phyloP scores from a whole-genome alignment of 2,329 filamentous ascomycete species.

The Aureobasidium pullulans region DNA sequence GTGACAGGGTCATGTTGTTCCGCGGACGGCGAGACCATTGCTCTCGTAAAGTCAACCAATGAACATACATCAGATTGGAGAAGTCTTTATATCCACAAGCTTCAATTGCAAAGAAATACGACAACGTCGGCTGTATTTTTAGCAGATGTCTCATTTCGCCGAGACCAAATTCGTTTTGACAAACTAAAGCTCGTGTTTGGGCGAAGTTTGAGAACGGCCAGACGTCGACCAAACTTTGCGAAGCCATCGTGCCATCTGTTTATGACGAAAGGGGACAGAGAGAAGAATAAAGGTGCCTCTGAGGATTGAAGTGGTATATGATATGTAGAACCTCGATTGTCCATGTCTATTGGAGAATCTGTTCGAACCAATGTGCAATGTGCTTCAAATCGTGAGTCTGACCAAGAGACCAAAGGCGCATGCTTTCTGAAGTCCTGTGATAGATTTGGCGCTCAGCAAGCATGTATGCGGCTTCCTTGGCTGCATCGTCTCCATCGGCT shows the following conservation, averaged over 20 bases:
- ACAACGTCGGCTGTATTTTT: no score
- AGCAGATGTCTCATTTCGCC: no score
- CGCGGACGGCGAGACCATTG: no score
- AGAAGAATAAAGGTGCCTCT: no score
- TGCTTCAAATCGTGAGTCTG: conserved; percentile 3
- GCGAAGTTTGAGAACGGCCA: no score
- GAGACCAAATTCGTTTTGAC: no score
- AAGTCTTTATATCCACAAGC: neutral
- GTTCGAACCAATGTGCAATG: conserved; percentile 16
- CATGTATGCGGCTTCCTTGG: conserved; percentile 14
- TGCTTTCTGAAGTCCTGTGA: conserved; percentile 7
- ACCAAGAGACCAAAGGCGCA: conserved; percentile 12
- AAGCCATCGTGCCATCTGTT: no score
- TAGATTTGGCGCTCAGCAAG: conserved; percentile 16
- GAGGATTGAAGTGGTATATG: neutral
- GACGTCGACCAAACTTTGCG: no score
- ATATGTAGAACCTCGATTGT: neutral
- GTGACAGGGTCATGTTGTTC: neutral
- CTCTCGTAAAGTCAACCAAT: no score
- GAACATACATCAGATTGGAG: no score
- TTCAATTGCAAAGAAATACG: neutral
- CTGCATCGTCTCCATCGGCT: conserved; percentile 13
- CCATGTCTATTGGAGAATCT: conserved; percentile 7
- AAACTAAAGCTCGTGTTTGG: no score
- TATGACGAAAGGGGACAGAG: no score